A percentile compares a stretch with the other conserved stretches of the same genome.
phyloP scores from a whole-genome alignment of 2,329 filamentous ascomycete species.

The Aschersonia sp. region DNA sequence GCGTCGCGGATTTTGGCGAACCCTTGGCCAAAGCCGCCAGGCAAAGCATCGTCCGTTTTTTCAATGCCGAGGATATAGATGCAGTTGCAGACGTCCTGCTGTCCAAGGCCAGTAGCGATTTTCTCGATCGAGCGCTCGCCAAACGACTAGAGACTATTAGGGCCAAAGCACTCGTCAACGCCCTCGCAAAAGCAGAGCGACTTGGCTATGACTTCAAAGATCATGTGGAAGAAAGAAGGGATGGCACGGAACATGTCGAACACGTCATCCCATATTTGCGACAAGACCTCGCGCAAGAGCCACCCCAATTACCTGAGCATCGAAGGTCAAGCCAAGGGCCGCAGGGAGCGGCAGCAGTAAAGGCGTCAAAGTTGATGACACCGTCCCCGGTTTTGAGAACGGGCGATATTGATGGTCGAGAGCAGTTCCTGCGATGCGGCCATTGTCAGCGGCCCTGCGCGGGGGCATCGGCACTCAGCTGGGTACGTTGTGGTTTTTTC shows the following conservation, averaged over 20 bases:
- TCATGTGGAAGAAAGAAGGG: conserved; percentile 25
- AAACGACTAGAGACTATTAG: conserved; percentile 37
- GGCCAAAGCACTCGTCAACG: conserved; percentile 39
- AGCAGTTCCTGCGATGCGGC: conserved; percentile 9
- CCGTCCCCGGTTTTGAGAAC: too few relatives aligned
- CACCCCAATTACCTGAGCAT: neutral
- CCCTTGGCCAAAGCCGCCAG: conserved; percentile 19
- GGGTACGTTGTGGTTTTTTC: conserved; percentile 12
- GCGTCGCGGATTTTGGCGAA: conserved; percentile 30
- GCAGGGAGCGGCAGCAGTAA: too few relatives aligned
- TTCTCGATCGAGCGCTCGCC: conserved; percentile 38
- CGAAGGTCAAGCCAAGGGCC: neutral
- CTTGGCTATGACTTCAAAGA: conserved; percentile 40
- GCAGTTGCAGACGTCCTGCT: conserved; percentile 28
- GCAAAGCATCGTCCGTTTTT: conserved; percentile 24
- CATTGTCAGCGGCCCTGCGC: conserved; percentile 21
- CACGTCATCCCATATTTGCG: conserved; percentile 19
- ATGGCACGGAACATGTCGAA: conserved; percentile 21
- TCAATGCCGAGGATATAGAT: conserved; percentile 28
- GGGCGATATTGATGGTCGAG: too few relatives aligned
- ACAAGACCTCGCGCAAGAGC: conserved; percentile 5
- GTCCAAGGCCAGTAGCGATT: conserved; percentile 28
- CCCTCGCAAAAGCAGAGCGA: conserved; percentile 39
- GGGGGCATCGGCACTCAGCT: conserved; percentile 12
- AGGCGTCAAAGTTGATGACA: too few relatives aligned